Evolutionary conservation across 2,329 filamentous ascomycete genomes (phyloP).

Genomic region (Venturia aucupariae): DNA sequence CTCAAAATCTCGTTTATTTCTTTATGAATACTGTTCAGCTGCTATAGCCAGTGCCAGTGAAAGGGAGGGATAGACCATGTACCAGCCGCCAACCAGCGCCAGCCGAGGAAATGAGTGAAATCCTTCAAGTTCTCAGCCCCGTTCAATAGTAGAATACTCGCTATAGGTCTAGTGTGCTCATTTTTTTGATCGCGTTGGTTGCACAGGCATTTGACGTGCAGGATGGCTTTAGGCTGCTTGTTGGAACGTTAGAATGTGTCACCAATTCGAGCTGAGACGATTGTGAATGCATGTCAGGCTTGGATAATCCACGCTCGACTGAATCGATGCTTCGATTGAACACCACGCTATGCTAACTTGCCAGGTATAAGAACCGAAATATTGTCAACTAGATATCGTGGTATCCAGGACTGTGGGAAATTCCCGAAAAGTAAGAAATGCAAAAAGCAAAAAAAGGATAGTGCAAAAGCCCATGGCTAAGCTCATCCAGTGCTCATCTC

Average conservation of each 20-base stretch:
- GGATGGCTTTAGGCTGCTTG: not conserved
- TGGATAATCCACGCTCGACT: no score
- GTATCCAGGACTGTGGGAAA: not conserved
- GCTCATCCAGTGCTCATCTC: no score
- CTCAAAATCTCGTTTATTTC: not conserved
- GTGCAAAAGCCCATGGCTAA: not conserved
- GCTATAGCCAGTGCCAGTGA: no score
- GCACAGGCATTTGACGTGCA: not conserved
- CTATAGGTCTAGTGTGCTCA: not conserved
- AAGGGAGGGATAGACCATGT: not conserved
- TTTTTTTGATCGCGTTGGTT: not conserved
- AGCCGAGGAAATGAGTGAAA: not conserved
- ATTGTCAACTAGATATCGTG: not conserved
- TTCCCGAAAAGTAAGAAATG: not conserved
- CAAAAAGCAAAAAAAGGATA: not conserved
- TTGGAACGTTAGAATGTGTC: not conserved
- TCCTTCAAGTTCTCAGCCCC: not conserved
- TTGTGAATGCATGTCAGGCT: not conserved
- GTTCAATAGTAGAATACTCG: not conserved
- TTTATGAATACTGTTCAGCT: no score
- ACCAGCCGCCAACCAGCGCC: not conserved
- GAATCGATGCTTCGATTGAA: no score
- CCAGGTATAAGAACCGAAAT: not conserved
- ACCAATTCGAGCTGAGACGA: not conserved
- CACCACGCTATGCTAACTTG: not conserved